Evolutionary conservation across 257 asterid species (phyloP), one percentile per base, ranked within the genome.

Genomic region (Primulina tabacum): DNA sequence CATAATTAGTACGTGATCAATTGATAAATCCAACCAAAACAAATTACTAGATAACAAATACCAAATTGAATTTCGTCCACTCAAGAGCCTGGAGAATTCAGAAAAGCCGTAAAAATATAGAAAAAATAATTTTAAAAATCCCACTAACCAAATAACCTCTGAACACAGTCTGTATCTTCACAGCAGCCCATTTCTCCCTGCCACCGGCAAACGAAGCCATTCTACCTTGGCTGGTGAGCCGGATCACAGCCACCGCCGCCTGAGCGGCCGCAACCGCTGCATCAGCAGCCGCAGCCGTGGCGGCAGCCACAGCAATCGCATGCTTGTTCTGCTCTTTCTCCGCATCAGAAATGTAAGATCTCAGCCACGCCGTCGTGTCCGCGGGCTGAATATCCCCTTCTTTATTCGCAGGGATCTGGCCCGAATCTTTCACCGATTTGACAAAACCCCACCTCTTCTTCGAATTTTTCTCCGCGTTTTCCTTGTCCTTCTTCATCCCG

Each of bases 221-320:
- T 33, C 85, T 79, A 2, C 96, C 88, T 29, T 83, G 89, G 60
- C 90, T 88, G n/a, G 96, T 91, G 4, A 94, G 89, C 68, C 96
- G 78, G 67, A 91, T 97, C 66, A 91, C 99, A 20, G 93, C 99
- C 20, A 78, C 96, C 0, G 99, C 96, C 40, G 99, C 98, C 79
- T 89, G 95, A 1, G 98, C 99, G 1, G 99, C 99, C 1, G 94
- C 96, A 5, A 93, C 88, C 0, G 99, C 99, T 0, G 99, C 99
- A 57, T 93, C 97, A 0, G 99, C 99, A 0, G 95, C 98, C 0
- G 93, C 96, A 0, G 96, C 96, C 0, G 96, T 88, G 64, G 98
- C 98, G 0, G 94, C 96, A 0, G 97, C 99, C 62, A 94, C 95
- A 0, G 96, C 99, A 67, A 88, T 83, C 2, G 99, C 95, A 28